These are phyloP conservation scores for Gleditsia sinensis DNA, from an alignment of 306 rosid species.

Conservation along the genomic window DNA sequence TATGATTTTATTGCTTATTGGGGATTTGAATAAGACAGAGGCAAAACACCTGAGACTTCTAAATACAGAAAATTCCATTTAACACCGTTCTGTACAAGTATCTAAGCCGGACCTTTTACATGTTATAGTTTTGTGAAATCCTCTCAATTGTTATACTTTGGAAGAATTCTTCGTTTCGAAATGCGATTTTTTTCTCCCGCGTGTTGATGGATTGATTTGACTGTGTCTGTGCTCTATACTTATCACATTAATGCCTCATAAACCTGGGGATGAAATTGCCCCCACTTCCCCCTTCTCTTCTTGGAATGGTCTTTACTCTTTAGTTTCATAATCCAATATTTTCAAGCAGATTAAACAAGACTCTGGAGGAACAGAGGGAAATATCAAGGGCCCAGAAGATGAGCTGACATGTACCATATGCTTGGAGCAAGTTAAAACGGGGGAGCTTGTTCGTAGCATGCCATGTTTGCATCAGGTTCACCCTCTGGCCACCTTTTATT, in stretches of 20 bases:
- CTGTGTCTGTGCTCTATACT: too few species aligned
- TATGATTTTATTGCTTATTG: neutral
- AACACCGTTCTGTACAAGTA: too few species aligned
- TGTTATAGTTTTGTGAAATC: too few species aligned
- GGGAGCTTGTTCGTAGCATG: conserved; percentile 64
- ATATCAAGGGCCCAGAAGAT: conserved; percentile 28
- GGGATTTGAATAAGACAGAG: neutral
- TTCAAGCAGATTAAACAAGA: conserved; percentile 40
- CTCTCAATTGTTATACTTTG: too few species aligned
- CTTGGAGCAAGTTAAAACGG: conserved; percentile 60
- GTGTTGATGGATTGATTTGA: too few species aligned
- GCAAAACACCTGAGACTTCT: neutral
- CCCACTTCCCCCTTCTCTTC: neutral
- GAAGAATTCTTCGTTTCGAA: too few species aligned
- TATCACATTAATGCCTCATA: too few species aligned
- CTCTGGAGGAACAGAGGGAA: conserved; percentile 32
- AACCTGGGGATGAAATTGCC: too few species aligned
- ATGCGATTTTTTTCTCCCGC: too few species aligned
- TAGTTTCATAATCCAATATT: conserved; percentile 6
- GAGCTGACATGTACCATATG: conserved; percentile 48
- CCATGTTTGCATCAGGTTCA: conserved; percentile 75
- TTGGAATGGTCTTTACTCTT: neutral
- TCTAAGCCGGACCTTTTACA: too few species aligned
- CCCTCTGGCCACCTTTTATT: neutral
- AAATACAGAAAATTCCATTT: too few species aligned